Conservation (phyloP, 192 early-diverging fungal genomes). For the Backusella tarrabulga region DNA sequence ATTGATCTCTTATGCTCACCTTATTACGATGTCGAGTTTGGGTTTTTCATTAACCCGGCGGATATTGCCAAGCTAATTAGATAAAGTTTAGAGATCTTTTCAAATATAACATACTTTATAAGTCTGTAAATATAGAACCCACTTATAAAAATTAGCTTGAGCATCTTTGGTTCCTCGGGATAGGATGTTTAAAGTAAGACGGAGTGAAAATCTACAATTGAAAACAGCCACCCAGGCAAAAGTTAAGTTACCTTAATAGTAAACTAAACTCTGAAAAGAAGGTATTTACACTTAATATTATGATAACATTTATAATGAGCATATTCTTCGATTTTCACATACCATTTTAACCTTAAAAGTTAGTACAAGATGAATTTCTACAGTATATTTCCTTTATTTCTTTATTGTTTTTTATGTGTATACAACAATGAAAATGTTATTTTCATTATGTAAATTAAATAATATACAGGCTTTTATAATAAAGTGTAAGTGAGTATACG, state of each 20-base stretch:
- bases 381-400: not conserved
- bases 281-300: not conserved
- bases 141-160: not conserved
- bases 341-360: not conserved
- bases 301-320: too few relatives aligned
- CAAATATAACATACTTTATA: not conserved
- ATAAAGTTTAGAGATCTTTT: not conserved
- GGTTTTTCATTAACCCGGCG: not conserved
- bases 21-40: not conserved
- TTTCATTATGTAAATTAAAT: not conserved
- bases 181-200: not conserved
- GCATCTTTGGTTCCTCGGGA: not conserved
- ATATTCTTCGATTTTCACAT: too few relatives aligned
- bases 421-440: not conserved
- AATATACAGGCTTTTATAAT: not conserved
- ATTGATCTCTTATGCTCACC: not conserved
- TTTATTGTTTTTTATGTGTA: not conserved
- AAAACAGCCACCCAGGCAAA: not conserved
- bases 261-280: not conserved
- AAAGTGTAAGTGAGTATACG: not conserved
- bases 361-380: not conserved
- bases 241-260: not conserved
- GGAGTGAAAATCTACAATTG: slow-evolving; percentile 3
- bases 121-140: not conserved
- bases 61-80: not conserved